Evolutionary conservation across 1,284 basidiomycete genomes (phyloP), one percentile per base, ranked within the genome.

Genomic region (Ganoderma lingzhi): DNA sequence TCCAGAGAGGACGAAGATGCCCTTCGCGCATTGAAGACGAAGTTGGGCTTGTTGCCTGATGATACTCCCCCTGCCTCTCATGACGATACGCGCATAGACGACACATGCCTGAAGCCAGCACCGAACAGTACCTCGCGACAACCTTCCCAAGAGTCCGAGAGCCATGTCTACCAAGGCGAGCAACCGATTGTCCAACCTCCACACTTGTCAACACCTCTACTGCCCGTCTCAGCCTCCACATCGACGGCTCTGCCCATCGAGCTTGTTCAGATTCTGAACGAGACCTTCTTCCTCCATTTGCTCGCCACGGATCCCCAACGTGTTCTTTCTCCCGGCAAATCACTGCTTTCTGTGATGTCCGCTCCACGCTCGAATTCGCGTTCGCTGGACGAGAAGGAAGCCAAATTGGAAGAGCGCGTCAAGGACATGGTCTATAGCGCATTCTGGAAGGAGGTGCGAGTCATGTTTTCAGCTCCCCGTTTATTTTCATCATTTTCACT

Each of bases 391-490:
- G 70, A 78, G 15, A 68, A 74, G 17, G 75, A 76, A 39, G 76
- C 82, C 6, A 77, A 77, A 15, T 71, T 91, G 3, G 82, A 85
- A 30, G 81, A 83, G 44, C 84, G 82, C 69, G 88, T 93, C 6
- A 85, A 86, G 69, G 82, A 85, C 65, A 81, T 86, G 6, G 85
- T 87, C 17, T 88, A 90, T 76, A 81, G 80, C 59, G 90, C 89
- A 6, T 93, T 93, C 76, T 93, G 92, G 92, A 87, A 89, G 55
- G 86, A 91, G 83, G 91, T 91, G 75, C 71, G 80, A 65, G 37
- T 14, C 17, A 2, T 9, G 30, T 28, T 10, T n/a, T 15, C 6
- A 1, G 28, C 10, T n/a, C 39, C 14, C 19, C 15, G 10, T 15
- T 5, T 35, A 1, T 35, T 35, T 35, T 23, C 23, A 23, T 23